Evolutionary conservation across 441 rosid genomes (phyloP).

Genomic region (Raphanus hybrid): DNA sequence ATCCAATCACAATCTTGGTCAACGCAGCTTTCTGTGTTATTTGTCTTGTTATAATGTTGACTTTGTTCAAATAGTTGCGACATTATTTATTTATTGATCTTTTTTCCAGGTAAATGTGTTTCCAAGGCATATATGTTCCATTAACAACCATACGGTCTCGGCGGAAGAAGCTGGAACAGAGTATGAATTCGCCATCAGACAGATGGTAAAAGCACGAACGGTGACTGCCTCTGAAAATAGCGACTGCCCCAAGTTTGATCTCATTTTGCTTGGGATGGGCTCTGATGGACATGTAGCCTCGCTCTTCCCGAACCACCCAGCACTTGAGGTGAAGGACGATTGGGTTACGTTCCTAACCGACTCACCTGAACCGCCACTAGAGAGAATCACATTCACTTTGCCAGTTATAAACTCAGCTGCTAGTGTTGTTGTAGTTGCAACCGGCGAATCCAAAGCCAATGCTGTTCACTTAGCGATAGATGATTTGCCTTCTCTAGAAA

Average conservation of each 20-base stretch:
- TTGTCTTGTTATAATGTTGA: constrained; percentile 30
- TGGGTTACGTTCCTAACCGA: constrained; percentile 85
- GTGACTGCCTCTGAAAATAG: constrained; percentile 68
- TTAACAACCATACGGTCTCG: constrained; percentile 67
- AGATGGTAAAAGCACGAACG: constrained; percentile 69
- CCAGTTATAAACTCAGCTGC: constrained; percentile 94
- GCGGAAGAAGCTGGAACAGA: constrained; percentile 85
- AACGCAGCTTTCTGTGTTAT: background rate
- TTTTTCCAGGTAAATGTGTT: constrained; percentile 68
- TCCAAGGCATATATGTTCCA: constrained; percentile 81
- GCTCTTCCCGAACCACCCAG: constrained; percentile 75
- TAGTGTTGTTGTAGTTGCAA: constrained; percentile 70
- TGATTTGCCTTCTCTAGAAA: constrained; percentile 41
- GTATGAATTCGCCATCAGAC: constrained; percentile 78
- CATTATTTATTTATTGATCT: background rate
- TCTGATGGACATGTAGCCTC: constrained; percentile 93
- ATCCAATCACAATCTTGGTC: background rate
- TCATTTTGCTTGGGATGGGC: constrained; percentile 92
- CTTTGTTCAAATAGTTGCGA: constrained; percentile 4
- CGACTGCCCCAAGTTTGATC: constrained; percentile 93
- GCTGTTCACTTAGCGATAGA: constrained; percentile 74
- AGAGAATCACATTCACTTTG: constrained; percentile 91
- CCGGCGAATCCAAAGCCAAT: constrained; percentile 83
- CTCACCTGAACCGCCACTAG: constrained; percentile 86
- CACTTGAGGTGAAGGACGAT: constrained; percentile 61